A percentile compares a stretch with the other conserved stretches of the same genome.
Conservation (phyloP, 2,329 filamentous ascomycete genomes). For the Rhinocladiella similis region DNA sequence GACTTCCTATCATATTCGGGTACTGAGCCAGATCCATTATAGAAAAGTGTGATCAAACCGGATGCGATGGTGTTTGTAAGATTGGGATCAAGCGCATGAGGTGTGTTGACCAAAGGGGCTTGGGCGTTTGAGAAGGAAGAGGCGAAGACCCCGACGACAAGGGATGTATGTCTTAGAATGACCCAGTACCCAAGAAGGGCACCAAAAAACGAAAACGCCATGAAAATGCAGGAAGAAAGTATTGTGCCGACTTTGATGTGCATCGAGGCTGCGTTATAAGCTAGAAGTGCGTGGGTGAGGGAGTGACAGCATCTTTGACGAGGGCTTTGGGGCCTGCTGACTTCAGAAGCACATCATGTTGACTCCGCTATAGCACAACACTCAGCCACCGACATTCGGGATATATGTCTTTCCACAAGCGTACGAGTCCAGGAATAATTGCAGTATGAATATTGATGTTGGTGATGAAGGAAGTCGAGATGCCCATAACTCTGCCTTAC, state of each 20-base stretch:
- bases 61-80: constrained; percentile 29
- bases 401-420: too few species aligned
- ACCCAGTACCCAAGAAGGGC: constrained; percentile 17
- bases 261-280: not conserved
- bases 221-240: constrained; percentile 7
- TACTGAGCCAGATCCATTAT: constrained; percentile 30
- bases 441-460: too few species aligned
- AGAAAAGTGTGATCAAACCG: constrained; percentile 28
- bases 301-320: too few species aligned
- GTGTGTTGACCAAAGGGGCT: constrained; percentile 11
- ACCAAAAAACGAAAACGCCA: constrained; percentile 12
- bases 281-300: too few species aligned
- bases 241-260: not conserved
- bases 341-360: too few species aligned
- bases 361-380: too few species aligned
- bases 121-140: constrained; percentile 9
- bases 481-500: too few species aligned
- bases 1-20: constrained; percentile 27
- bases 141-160: constrained; percentile 12
- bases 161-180: constrained; percentile 15
- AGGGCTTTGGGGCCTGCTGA: too few species aligned
- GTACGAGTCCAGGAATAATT: too few species aligned
- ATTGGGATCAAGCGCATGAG: constrained; percentile 27
- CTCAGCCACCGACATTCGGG: too few species aligned
- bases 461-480: too few species aligned